Base-by-base conservation (phyloP, 495 filamentous ascomycete species). In the Aspergillus sclerotioniger region DNA sequence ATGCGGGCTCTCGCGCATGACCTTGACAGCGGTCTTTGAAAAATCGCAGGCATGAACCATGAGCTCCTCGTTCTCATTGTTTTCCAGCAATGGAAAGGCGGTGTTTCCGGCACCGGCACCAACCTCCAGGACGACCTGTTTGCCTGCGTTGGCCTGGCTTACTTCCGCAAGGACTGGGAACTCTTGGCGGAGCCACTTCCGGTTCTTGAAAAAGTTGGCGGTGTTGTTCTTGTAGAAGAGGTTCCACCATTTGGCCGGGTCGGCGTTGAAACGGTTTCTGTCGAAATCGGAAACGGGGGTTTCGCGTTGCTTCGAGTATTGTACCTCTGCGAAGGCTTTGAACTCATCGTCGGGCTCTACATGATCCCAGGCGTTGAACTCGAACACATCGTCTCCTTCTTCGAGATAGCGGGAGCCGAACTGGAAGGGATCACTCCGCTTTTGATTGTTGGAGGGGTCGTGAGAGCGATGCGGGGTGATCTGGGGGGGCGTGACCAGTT, bases 351-450 rank as follows among this genome's bases (percentile, higher is more conserved):
- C 91, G 59, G 91, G 87, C 64, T 77, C 85, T 66, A 98, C 94
- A 67, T 98, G 92, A 72, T 98, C 94, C 94, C 94, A 98, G 39
- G 94, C 94, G 71, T 98, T 98, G 85, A 92, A 93, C 67, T 92
- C 87, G 76, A 89, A 98, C 62, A 95, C 87, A 65, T 97, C 82
- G 73, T 95, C 90, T 62, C 85, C 82, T 64, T 91, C 75, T 60
- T 88, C 83, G 39, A 98, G 86, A 62, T 82, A 86, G 47, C 94
- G 91, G 10, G 90, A 92, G 53, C 94, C 94, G 72, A 98, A 98
- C 72, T 91, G 85, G 74, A 98, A 98, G 33, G 94, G 95, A 62
- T 96, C 90, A 67, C 70, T 89, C 55, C 90, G 82, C 78, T 98
- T 98, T 71, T 86, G 78, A 60, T 80, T 80, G 62, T 76, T 82